Conservation (phyloP, 1,284 basidiomycete genomes). For the Cryptococcus jaspeensis region DNA sequence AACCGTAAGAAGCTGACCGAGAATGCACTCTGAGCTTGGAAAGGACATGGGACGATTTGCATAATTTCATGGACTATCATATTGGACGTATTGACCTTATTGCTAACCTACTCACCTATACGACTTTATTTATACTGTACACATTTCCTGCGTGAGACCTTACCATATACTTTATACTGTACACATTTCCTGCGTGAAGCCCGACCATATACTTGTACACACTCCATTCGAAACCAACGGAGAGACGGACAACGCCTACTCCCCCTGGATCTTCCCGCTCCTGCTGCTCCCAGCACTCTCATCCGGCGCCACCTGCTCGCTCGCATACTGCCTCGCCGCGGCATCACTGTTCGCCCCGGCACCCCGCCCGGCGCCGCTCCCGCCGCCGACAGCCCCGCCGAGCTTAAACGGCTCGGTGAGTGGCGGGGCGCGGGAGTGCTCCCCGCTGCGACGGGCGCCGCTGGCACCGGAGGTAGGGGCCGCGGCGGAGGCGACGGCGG, state of each 20-base stretch:
- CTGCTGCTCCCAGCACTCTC: conserved; percentile 2
- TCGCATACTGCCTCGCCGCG: not conserved
- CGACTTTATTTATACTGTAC: too few species aligned
- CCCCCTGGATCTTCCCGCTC: conserved; percentile 8
- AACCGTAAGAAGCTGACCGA: too few species aligned
- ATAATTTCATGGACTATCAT: not conserved
- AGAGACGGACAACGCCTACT: not conserved
- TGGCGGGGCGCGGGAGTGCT: too few species aligned
- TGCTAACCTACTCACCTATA: too few species aligned
- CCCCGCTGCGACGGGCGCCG: too few species aligned
- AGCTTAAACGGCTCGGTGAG: conserved; percentile 8
- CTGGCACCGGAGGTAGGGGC: not conserved
- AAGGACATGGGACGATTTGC: not conserved
- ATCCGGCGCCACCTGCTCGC: conserved; percentile 2
- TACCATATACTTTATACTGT: too few species aligned
- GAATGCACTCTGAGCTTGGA: not conserved
- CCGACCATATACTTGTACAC: too few species aligned
- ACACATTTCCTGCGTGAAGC: too few species aligned
- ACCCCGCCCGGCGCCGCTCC: not conserved
- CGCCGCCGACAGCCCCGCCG: not conserved
- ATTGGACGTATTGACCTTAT: too few species aligned
- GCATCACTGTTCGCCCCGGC: not conserved
- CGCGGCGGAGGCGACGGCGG: conserved; percentile 11
- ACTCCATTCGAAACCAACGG: not conserved
- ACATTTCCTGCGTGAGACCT: too few species aligned